phyloP scores from a whole-genome alignment of 371 early-diverging fungal species.

The Mycotypha africana region DNA sequence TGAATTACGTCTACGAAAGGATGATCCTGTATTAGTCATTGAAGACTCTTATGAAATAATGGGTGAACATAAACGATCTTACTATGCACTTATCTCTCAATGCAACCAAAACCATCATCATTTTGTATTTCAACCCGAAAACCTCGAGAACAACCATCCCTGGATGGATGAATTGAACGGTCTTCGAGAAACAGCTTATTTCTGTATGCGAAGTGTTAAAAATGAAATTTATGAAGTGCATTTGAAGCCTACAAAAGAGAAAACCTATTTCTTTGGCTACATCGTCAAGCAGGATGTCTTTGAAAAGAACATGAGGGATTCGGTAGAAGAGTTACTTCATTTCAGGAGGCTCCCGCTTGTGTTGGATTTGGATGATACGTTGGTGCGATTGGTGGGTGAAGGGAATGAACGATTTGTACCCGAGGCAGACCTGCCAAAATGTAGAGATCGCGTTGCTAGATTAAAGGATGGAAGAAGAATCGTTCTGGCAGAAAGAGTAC shows the following conservation, averaged over 20 bases:
- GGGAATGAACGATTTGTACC: slow-evolving; percentile 64
- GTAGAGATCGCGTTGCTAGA: slow-evolving; percentile 52
- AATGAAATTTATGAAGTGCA: slow-evolving; percentile 66
- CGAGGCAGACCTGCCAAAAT: slow-evolving; percentile 43
- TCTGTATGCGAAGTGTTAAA: slow-evolving; percentile 43
- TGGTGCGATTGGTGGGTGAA: slow-evolving; percentile 69
- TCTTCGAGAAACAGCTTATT: slow-evolving; percentile 50
- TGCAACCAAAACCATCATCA: slow-evolving; percentile 46
- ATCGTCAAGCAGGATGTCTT: slow-evolving; percentile 56
- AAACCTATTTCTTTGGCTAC: slow-evolving; percentile 68
- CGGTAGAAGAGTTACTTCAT: slow-evolving; percentile 36
- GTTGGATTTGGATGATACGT: slow-evolving; percentile 76
- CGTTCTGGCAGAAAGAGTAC: slow-evolving; percentile 64
- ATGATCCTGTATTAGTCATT: slow-evolving; percentile 44
- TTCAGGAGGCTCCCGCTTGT: slow-evolving; percentile 67
- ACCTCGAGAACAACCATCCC: too few species aligned
- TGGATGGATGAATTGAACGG: slow-evolving; percentile 49
- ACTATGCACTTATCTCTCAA: slow-evolving; percentile 58
- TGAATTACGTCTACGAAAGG: slow-evolving; percentile 24
- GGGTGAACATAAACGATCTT: slow-evolving; percentile 57
- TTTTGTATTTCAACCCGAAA: slow-evolving; percentile 62
- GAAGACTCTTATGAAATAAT: slow-evolving; percentile 51
- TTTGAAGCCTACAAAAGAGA: slow-evolving; percentile 60
- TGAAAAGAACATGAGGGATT: slow-evolving; percentile 42
- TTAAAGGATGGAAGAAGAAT: slow-evolving; percentile 63